These are phyloP conservation scores for Podosphaera aphanis DNA, from an alignment of 2,329 filamentous ascomycete genomes.

Conservation along the genomic window DNA sequence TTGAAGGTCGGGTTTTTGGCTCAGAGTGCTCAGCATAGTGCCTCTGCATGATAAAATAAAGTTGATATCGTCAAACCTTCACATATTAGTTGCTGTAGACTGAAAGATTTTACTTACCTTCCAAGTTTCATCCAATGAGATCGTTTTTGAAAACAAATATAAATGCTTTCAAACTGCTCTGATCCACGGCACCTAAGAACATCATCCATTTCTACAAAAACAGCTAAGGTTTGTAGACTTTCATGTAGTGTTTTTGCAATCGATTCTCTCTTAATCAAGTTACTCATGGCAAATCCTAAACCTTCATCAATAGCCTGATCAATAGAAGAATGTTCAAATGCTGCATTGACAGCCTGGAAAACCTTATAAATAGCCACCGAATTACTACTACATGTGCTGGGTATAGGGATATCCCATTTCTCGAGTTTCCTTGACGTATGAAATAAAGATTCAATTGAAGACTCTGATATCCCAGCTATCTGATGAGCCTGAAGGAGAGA, in stretches of 20 bases:
- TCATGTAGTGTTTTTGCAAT: constrained; percentile 29
- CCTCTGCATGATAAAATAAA: constrained; percentile 64
- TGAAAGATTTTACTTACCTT: constrained; percentile 29
- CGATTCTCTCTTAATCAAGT: constrained; percentile 25
- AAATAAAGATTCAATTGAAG: constrained; percentile 48
- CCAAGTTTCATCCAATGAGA: constrained; percentile 64
- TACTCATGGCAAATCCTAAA: constrained; percentile 34
- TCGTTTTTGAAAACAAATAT: constrained; percentile 39
- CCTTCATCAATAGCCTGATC: constrained; percentile 37
- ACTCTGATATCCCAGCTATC: constrained; percentile 29
- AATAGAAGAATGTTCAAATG: constrained; percentile 30
- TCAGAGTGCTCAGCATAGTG: constrained; percentile 59
- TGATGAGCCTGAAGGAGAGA: constrained; percentile 50
- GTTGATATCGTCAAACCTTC: constrained; percentile 54
- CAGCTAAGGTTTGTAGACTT: constrained; percentile 39
- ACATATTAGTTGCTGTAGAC: neutral
- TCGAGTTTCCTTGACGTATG: constrained; percentile 61
- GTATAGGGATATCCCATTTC: constrained; percentile 74
- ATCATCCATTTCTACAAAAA: constrained; percentile 63
- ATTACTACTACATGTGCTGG: constrained; percentile 35
- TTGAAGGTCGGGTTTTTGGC: constrained; percentile 41
- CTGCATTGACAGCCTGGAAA: constrained; percentile 56
- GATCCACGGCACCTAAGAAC: constrained; percentile 36
- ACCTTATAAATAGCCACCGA: constrained; percentile 53
- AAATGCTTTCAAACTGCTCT: constrained; percentile 34